A percentile compares a stretch with the other conserved stretches of the same genome.
These are phyloP conservation scores for Knoxdaviesia capensis DNA, from an alignment of 2,329 filamentous ascomycete genomes.

Conservation along the genomic window DNA sequence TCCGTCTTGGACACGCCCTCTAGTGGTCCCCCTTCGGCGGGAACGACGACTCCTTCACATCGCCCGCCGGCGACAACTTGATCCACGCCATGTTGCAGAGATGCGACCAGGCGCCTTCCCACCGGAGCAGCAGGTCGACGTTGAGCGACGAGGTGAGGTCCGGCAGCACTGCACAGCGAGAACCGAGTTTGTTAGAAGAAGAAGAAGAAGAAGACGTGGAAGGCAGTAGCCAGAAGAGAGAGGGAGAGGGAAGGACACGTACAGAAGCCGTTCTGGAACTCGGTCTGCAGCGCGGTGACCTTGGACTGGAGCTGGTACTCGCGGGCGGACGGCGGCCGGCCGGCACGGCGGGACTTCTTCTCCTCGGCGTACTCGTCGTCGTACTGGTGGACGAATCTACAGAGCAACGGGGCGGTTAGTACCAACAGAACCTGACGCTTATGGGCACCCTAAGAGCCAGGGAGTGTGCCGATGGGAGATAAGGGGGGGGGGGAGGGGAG, in stretches of 20 bases:
- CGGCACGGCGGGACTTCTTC: constrained; percentile 53
- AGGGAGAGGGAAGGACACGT: constrained; percentile 11
- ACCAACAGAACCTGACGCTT: constrained; percentile 9
- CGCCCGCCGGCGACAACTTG: constrained; percentile 46
- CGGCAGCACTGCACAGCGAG: constrained; percentile 38
- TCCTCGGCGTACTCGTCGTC: constrained; percentile 48
- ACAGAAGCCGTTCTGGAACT: constrained; percentile 73
- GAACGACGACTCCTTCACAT: constrained; percentile 50
- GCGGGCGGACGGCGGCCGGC: constrained; percentile 55
- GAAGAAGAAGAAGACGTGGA: background rate
- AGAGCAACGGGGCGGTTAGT: background rate
- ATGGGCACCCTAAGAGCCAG: too few species aligned
- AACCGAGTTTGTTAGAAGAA: background rate
- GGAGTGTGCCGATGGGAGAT: too few species aligned
- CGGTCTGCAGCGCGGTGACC: constrained; percentile 50
- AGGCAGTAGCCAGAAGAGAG: background rate
- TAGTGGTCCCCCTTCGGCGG: constrained; percentile 30
- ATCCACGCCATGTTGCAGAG: constrained; percentile 60
- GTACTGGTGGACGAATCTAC: constrained; percentile 43
- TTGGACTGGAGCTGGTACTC: constrained; percentile 62
- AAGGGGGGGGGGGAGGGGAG: background rate
- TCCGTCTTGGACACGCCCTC: too few species aligned
- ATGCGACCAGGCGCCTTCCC: constrained; percentile 72
- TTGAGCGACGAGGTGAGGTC: constrained; percentile 52
- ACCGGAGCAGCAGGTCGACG: constrained; percentile 43